Evolutionary conservation across 768 basidiomycete genomes (phyloP).

Genomic region (Russula sp.): DNA sequence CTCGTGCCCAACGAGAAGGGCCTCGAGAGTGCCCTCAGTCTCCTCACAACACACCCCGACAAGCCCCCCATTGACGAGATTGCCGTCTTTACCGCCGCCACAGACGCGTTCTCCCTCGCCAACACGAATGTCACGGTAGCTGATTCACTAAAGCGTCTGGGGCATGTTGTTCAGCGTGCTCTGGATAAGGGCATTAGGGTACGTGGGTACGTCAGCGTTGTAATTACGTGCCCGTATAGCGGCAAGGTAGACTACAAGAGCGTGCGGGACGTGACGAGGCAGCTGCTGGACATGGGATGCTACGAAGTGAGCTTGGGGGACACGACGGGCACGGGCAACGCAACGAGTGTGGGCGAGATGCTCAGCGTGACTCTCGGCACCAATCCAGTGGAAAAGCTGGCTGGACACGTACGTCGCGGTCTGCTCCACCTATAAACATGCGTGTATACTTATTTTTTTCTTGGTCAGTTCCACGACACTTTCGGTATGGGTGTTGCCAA

Average conservation of each 20-base stretch:
- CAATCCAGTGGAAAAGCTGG: constrained; percentile 59
- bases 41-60: constrained; percentile 37
- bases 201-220: constrained; percentile 80
- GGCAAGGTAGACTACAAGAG: constrained; percentile 58
- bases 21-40: constrained; percentile 54
- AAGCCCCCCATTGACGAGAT: constrained; percentile 71
- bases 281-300: constrained; percentile 82
- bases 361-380: constrained; percentile 60
- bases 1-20: constrained; percentile 78
- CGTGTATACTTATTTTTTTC: not conserved
- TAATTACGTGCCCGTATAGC: constrained; percentile 81
- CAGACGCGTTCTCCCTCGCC: constrained; percentile 77
- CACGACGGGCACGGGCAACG: constrained; percentile 83
- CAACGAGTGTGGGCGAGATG: constrained; percentile 56
- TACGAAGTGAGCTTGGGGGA: constrained; percentile 92
- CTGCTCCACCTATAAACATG: not conserved
- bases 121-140: constrained; percentile 74
- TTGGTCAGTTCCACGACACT: constrained; percentile 76
- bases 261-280: constrained; percentile 64
- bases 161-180: constrained; percentile 55
- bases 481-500: constrained; percentile 79
- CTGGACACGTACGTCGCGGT: constrained; percentile 48
- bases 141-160: constrained; percentile 60
- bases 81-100: constrained; percentile 82
- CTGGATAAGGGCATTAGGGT: constrained; percentile 57